phyloP scores from a whole-genome alignment of 208 protist genomes.

The Wallacemonas sp. region DNA sequence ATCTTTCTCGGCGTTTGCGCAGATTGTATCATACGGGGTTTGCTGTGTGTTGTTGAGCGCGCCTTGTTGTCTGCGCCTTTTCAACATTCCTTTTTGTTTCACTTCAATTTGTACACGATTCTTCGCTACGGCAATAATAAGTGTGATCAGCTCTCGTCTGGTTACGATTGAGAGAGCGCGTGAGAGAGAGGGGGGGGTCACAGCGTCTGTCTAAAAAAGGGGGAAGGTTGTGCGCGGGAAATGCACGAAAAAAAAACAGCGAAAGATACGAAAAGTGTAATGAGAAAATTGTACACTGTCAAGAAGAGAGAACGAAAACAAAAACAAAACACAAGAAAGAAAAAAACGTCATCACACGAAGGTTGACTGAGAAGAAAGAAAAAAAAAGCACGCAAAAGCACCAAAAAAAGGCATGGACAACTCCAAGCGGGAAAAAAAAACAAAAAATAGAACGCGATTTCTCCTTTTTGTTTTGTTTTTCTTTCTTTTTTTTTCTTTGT shows the following conservation, averaged over 20 bases:
- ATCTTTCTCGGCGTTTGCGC: no score
- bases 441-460: slow-evolving; percentile 11
- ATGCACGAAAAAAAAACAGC: slow-evolving; percentile 12
- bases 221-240: no score
- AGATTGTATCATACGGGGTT: no score
- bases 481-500: slow-evolving; percentile 15
- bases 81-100: no score
- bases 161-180: no score
- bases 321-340: neutral
- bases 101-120: no score
- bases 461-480: slow-evolving; percentile 17
- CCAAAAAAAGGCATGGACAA: slow-evolving; percentile 7
- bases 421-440: slow-evolving; percentile 21
- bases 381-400: slow-evolving; percentile 12
- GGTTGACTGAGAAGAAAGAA: slow-evolving; percentile 19
- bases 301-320: slow-evolving; percentile 1
- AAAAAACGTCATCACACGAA: neutral
- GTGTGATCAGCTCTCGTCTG: no score
- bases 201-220: no score
- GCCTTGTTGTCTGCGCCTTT: no score
- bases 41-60: no score
- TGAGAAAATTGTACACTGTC: neutral
- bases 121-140: no score
- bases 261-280: slow-evolving; percentile 10
- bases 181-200: no score